phyloP scores from a whole-genome alignment of 2,329 filamentous ascomycete genomes.

The Coniochaeta pulveracea region DNA sequence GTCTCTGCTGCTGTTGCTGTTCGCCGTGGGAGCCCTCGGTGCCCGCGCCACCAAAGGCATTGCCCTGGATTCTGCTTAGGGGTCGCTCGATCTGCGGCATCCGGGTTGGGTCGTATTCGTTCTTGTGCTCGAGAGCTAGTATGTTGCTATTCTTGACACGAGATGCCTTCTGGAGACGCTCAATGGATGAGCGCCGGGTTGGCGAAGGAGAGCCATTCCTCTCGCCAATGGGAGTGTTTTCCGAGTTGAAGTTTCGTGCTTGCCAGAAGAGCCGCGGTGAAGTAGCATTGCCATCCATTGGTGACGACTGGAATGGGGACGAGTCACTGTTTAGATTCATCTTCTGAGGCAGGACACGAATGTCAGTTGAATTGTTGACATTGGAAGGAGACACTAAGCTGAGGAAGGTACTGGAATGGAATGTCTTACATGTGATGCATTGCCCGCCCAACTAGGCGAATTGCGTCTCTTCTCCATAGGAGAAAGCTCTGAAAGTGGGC shows the following conservation, averaged over 20 bases:
- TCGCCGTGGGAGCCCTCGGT: conserved; percentile 30
- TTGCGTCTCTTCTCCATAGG: conserved; percentile 79
- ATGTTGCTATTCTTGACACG: conserved; percentile 98
- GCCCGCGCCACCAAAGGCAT: conserved; percentile 51
- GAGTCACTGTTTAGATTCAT: conserved; percentile 60
- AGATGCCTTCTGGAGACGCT: conserved; percentile 88
- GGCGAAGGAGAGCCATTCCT: conserved; percentile 55
- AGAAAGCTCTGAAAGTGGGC: conserved; percentile 81
- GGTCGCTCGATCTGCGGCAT: conserved; percentile 73
- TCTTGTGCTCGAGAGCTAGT: conserved; percentile 82
- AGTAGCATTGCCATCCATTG: conserved; percentile 50
- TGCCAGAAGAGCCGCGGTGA: conserved; percentile 92
- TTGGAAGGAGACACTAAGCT: conserved; percentile 13
- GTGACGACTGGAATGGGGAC: conserved; percentile 78
- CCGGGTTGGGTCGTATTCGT: conserved; percentile 79
- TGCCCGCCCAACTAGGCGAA: conserved; percentile 84
- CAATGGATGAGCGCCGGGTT: conserved; percentile 78
- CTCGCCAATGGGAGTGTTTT: conserved; percentile 57
- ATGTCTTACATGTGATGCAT: conserved; percentile 54
- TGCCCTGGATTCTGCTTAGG: conserved; percentile 64
- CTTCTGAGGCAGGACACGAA: conserved; percentile 36
- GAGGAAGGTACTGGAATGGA: conserved; percentile 10
- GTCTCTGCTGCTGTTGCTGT: conserved; percentile 36
- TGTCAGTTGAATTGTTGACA: conserved; percentile 3
- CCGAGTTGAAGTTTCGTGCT: conserved; percentile 57